Percentiles rank a stretch among this genome's conserved stretches.
Conservation (phyloP, 2,329 filamentous ascomycete species). For the Aspergillus proliferans region DNA sequence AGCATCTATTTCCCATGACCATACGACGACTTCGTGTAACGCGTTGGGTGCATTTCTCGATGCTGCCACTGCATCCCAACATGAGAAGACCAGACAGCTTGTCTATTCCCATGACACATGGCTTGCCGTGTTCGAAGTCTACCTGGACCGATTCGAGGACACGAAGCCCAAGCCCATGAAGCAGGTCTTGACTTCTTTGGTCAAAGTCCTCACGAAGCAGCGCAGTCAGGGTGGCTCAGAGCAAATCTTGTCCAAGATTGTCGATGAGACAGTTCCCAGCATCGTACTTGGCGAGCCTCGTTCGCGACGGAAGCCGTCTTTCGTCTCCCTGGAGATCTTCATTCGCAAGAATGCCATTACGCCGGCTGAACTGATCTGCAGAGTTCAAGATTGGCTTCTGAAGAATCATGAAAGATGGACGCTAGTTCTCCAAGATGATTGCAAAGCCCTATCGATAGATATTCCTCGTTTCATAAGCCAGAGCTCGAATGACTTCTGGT, state of each 20-base stretch:
- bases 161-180: slow-evolving; percentile 41
- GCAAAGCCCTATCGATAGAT: slow-evolving; percentile 23
- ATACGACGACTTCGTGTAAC: slow-evolving; percentile 40
- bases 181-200: slow-evolving; percentile 38
- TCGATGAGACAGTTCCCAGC: slow-evolving; percentile 26
- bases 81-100: slow-evolving; percentile 26
- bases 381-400: slow-evolving; percentile 29
- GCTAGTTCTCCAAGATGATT: slow-evolving; percentile 26
- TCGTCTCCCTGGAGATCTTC: slow-evolving; percentile 32
- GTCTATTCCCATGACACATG: slow-evolving; percentile 30
- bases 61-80: slow-evolving; percentile 26
- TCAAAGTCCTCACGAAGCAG: slow-evolving; percentile 26
- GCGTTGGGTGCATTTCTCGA: slow-evolving; percentile 40
- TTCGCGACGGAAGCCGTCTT: slow-evolving; percentile 31
- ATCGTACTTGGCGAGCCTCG: slow-evolving; percentile 35
- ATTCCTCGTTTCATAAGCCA: slow-evolving; percentile 12
- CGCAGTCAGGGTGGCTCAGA: slow-evolving; percentile 14
- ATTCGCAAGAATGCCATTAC: slow-evolving; percentile 33
- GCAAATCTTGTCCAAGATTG: slow-evolving; percentile 18
- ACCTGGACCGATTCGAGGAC: slow-evolving; percentile 36
- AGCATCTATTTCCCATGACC: slow-evolving; percentile 31
- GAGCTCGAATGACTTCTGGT: slow-evolving; percentile 9
- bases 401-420: slow-evolving; percentile 26
- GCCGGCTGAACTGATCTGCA: slow-evolving; percentile 23
- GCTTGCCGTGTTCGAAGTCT: slow-evolving; percentile 35